Base-by-base conservation (phyloP, 2,329 filamentous ascomycete species). In the Talaromyces sp. region DNA sequence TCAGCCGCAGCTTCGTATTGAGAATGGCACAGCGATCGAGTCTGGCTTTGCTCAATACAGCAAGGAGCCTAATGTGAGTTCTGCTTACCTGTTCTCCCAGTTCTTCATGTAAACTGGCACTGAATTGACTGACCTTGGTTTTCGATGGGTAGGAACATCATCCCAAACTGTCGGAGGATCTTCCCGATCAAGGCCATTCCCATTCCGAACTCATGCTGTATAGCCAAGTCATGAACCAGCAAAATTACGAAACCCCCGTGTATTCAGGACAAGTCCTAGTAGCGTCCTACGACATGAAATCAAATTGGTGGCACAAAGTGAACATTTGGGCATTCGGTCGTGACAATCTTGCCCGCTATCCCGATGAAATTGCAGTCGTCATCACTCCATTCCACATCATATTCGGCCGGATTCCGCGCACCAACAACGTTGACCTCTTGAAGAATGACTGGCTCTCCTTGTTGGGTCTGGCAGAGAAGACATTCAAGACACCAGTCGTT, bases 351-450 rank as follows among this genome's bases (percentile, higher is more conserved):
- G 37, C 10, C 1, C 54, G 19, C 1, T 64, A 33, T 35, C 19
- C 50, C 3, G 62, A 64, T 10, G 62, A 64, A 14, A 58, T 64
- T 4, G 16, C 57, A 6, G 33, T 64, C 5, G 22, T 64, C n/a
- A 64, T 64, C 8, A 58, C 52, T 3, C 45, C 56, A 2, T 47
- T 27, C 8, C 47, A 47, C 5, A 37, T 64, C 5, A 31, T 39
- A 2, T 59, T 64, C 19, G 62, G 24, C 2, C 62, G 62, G 0
- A 52, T 64, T 7, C 52, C 54, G 5, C 31, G 2, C 2, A 16
- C 24, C 8, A 31, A 8, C 16, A 37, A 58, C 13, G 8, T 24
- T 3, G 33, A 52, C 2, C 8, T 19, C 6, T 8, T 50, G 5
- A n/a, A 19, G 8, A 19, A 5, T 8, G 56, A 57, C 31, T 43